Evolutionary conservation across 768 basidiomycete species (phyloP), one percentile per base, ranked within the genome.

Genomic region (Lactarius hengduanensis): DNA sequence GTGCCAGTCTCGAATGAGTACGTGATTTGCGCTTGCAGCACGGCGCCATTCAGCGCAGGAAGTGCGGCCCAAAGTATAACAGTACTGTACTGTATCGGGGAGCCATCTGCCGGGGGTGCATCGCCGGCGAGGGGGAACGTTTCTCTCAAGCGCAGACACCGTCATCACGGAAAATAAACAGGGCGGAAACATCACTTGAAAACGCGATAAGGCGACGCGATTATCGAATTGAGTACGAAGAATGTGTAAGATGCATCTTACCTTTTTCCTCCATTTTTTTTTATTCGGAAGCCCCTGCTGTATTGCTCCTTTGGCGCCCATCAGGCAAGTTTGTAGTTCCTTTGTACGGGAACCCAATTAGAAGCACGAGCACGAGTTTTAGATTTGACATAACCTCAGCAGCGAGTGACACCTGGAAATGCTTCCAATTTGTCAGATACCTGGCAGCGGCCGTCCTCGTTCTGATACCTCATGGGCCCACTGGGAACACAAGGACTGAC

Each of bases 21-120:
- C 40, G 34, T 36, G 40, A 59, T 59, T 59, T 11, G 26, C 58
- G n/a, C 38, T 22, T 53, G 56, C 56, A 50, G 57, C 26, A 53
- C 38, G 36, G 55, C 5, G 26, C 22, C 18, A 22, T 50, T 40
- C 57, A 20, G 36, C 62, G 66, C 57, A 13, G 57, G 53, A 63
- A 67, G 26, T 40, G 62, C 66, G 66, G 66, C 30, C 30, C 13
- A 62, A 43, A 53, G 36, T 13, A 62, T 41, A 32, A 59, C 50
- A 53, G 20, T 3, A n/a, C 47, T 57, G 20, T 3, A n/a, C 47
- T 57, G 22, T 10, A 36, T 56, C 55, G 57, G 45, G 20, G 22
- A 66, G 50, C 55, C 34, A 66, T 53, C 59, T 41, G 50, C 61
- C 61, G 47, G 56, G 30, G 10, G 22, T 55, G 41, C 54, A 56